These are phyloP conservation scores for Epichloe sp. DNA, from an alignment of 2,329 filamentous ascomycete species.

Conservation along the genomic window DNA sequence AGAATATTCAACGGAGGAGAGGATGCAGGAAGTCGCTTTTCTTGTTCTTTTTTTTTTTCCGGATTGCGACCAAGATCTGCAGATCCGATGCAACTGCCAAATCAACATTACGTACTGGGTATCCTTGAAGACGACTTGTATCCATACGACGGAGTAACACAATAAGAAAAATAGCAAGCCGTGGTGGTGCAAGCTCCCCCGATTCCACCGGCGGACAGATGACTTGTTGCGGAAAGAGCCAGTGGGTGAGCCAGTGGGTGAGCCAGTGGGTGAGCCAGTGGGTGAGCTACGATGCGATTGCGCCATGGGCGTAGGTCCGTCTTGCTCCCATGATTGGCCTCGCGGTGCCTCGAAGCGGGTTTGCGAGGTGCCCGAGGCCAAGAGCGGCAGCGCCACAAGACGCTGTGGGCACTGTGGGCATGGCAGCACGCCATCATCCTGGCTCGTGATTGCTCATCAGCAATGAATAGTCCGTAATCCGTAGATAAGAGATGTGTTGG, in stretches of 20 bases:
- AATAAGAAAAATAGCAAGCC: no score
- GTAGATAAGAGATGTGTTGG: no score
- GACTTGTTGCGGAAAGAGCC: not conserved
- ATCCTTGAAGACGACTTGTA: not conserved
- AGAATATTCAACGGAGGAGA: not conserved
- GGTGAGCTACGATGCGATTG: conserved; percentile 1
- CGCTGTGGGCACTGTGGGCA: not conserved
- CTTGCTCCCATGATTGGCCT: conserved; percentile 4
- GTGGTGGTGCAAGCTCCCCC: not conserved
- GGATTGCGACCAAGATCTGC: not conserved
- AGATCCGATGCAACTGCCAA: not conserved
- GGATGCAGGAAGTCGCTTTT: not conserved
- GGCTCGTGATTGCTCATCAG: not conserved
- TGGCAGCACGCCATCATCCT: conserved; percentile 3
- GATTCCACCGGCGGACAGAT: not conserved
- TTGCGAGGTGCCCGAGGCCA: not conserved
- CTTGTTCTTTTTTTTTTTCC: not conserved
- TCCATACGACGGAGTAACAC: no score
- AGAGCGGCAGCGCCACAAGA: conserved; percentile 3
- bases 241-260: not conserved
- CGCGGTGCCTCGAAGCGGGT: not conserved
- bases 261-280: not conserved
- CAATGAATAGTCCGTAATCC: no score
- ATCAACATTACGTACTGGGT: not conserved
- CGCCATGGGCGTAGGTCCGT: conserved; percentile 1